Conservation (phyloP, 441 rosid species). For the Gossypium aridum region DNA sequence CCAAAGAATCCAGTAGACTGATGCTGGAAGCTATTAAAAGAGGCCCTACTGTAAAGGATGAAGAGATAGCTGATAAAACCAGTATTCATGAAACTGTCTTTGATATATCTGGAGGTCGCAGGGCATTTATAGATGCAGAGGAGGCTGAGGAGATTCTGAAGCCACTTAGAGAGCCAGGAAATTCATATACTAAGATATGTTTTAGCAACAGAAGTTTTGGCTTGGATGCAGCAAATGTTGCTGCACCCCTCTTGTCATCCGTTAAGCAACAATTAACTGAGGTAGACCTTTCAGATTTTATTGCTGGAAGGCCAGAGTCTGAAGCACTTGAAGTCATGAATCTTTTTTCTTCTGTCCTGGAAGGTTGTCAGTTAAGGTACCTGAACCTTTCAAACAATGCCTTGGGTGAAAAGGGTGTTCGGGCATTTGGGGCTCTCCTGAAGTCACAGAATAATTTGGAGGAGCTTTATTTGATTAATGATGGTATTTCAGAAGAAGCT, state of each 20-base stretch:
- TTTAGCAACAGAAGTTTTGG: conserved; percentile 69
- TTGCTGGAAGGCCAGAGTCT: conserved; percentile 37
- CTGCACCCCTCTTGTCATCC: conserved; percentile 23
- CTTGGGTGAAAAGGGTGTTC: conserved; percentile 59
- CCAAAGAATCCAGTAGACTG: conserved; percentile 56
- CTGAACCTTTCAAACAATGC: conserved; percentile 63
- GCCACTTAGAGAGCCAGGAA: conserved; percentile 37
- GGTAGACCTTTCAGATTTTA: background rate
- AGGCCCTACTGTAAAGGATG: conserved; percentile 40
- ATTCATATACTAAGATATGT: conserved; percentile 39
- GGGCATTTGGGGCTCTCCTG: conserved; percentile 54
- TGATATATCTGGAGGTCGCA: conserved; percentile 55
- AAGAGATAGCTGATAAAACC: conserved; percentile 22
- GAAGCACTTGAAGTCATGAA: conserved; percentile 62
- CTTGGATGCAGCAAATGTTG: conserved; percentile 51
- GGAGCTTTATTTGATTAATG: conserved; percentile 59
- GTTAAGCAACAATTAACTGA: background rate
- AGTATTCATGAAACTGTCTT: conserved; percentile 24
- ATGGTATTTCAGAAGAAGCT: conserved; percentile 67
- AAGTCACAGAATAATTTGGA: conserved; percentile 48
- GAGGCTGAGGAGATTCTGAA: conserved; percentile 49
- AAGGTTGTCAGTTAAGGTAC: conserved; percentile 44
- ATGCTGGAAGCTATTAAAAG: conserved; percentile 58
- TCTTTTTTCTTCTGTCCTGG: conserved; percentile 52
- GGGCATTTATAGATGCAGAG: conserved; percentile 51